Conservation (phyloP, 805 yeast species). For the Candida chilensis region DNA sequence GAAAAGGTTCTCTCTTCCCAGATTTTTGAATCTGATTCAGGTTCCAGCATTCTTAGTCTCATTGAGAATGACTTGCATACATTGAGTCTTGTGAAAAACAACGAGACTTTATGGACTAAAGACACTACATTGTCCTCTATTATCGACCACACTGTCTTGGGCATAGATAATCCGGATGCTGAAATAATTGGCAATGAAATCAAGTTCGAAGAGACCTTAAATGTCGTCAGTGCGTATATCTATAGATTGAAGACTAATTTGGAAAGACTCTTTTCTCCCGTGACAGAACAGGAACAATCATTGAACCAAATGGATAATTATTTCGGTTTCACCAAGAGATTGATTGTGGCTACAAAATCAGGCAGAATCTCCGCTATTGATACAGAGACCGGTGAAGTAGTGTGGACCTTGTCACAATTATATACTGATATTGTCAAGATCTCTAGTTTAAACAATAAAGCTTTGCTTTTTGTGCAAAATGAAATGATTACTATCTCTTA, state of each 20-base stretch:
- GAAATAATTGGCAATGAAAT: conserved; percentile 15
- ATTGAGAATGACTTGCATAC: no score
- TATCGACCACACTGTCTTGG: conserved; percentile 19
- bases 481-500: conserved; percentile 9
- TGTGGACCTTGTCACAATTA: conserved; percentile 36
- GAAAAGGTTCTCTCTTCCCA: no score
- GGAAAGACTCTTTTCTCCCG: conserved; percentile 4
- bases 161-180: conserved; percentile 8
- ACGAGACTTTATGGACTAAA: conserved; percentile 21
- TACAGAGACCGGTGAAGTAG: conserved; percentile 21
- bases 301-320: conserved; percentile 7
- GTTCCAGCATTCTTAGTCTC: no score
- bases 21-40: no score
- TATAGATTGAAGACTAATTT: conserved; percentile 18
- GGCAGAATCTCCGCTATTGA: conserved; percentile 35
- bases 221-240: conserved; percentile 16
- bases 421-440: no score
- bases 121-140: conserved; percentile 33
- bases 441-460: not conserved
- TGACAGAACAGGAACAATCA: conserved; percentile 3
- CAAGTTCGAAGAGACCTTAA: conserved; percentile 14
- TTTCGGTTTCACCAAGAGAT: conserved; percentile 37
- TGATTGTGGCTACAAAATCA: conserved; percentile 28
- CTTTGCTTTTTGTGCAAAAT: conserved; percentile 1
- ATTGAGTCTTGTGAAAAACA: not conserved